Evolutionary conservation across 1,139 yeast genomes (phyloP).

Genomic region (Debaryomyces sp.): DNA sequence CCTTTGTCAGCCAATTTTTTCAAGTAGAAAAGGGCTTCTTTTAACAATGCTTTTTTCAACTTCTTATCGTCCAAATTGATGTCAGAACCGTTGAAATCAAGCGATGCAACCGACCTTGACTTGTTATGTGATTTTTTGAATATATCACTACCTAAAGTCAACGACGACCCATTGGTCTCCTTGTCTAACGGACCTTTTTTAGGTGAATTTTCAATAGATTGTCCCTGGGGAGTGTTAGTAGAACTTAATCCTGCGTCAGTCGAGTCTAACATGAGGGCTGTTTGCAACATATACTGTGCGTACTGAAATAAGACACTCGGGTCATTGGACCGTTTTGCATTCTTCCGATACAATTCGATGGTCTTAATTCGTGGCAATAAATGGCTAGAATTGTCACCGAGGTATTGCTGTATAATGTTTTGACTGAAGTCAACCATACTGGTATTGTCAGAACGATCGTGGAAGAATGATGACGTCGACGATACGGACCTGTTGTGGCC

Average conservation of each 20-base stretch:
- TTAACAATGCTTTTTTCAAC: slow-evolving; percentile 55
- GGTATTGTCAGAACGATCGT: slow-evolving; percentile 37
- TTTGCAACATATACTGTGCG: slow-evolving; percentile 88
- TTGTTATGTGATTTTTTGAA: slow-evolving; percentile 19
- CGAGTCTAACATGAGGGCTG: slow-evolving; percentile 65
- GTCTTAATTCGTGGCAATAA: slow-evolving; percentile 83
- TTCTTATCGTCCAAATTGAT: slow-evolving; percentile 30
- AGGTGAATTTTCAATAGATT: slow-evolving; percentile 28
- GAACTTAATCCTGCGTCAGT: slow-evolving; percentile 13
- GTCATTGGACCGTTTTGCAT: slow-evolving; percentile 85
- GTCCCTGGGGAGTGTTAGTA: background rate
- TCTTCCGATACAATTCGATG: slow-evolving; percentile 81
- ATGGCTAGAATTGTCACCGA: slow-evolving; percentile 53
- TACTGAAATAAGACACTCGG: slow-evolving; percentile 85
- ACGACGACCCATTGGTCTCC: slow-evolving; percentile 8
- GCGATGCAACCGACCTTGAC: slow-evolving; percentile 22
- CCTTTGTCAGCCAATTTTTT: slow-evolving; percentile 80
- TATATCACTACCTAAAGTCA: slow-evolving; percentile 9
- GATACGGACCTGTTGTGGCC: slow-evolving; percentile 45
- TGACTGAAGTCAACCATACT: slow-evolving; percentile 46
- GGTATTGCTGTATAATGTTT: slow-evolving; percentile 48
- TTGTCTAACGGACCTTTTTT: slow-evolving; percentile 19
- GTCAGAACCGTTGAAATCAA: slow-evolving; percentile 24
- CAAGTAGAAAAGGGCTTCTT: slow-evolving; percentile 75
- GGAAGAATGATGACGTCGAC: slow-evolving; percentile 42